A percentile compares a stretch with the other conserved stretches of the same genome.
Evolutionary conservation across 2,329 filamentous ascomycete species (phyloP).

Genomic region (Arthrobotrys conoides): DNA sequence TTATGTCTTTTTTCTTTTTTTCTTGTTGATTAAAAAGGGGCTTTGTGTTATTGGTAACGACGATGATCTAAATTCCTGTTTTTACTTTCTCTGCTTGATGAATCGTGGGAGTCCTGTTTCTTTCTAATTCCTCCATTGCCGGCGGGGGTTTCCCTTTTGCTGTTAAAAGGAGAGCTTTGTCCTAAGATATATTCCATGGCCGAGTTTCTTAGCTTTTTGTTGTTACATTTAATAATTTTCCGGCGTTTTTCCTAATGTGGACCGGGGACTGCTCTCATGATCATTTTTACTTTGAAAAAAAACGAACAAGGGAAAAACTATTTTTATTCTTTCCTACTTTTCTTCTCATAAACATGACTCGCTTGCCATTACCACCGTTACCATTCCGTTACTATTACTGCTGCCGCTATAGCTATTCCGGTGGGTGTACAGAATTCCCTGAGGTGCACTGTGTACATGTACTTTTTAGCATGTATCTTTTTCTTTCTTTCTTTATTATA

Average conservation of each 20-base stretch:
- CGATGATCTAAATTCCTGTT: conserved; percentile 7
- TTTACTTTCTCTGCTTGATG: conserved; percentile 9
- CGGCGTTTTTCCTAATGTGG: conserved; percentile 48
- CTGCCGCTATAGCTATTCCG: neutral
- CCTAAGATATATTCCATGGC: conserved; percentile 29
- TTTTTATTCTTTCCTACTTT: neutral
- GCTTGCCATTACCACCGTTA: conserved; percentile 9
- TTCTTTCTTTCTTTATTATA: no score
- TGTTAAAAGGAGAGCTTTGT: conserved; percentile 8
- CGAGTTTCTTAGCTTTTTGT: conserved; percentile 17
- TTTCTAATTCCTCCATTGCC: conserved; percentile 16
- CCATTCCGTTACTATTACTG: neutral
- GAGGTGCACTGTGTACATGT: neutral
- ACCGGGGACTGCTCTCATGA: conserved; percentile 41
- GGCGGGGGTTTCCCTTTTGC: neutral
- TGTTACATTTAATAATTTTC: conserved; percentile 28
- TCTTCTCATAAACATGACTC: neutral
- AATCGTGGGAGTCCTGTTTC: conserved; percentile 19
- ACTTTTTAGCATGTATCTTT: neutral
- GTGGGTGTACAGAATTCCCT: conserved; percentile 15
- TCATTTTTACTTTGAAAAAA: conserved; percentile 7
- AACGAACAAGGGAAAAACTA: conserved; percentile 20
- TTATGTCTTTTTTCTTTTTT: neutral
- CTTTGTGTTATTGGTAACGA: conserved; percentile 13
- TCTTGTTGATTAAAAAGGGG: conserved; percentile 13